Evolutionary conservation across 495 filamentous ascomycete genomes (phyloP).

Genomic region (Tetracladium marchalianum): DNA sequence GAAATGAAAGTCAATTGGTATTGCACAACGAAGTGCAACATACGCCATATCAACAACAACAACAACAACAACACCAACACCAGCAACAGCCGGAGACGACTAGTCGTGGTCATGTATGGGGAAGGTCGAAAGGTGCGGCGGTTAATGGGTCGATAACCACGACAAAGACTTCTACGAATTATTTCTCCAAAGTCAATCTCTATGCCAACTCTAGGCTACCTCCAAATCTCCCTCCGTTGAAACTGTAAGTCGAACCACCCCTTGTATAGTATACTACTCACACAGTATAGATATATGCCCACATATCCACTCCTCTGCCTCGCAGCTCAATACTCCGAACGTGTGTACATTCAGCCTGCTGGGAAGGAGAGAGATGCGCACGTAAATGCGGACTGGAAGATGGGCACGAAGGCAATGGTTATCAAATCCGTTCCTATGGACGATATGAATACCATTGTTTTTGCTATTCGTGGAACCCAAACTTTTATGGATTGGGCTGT

Average conservation of each 20-base stretch:
- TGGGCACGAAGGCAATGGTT: constrained; percentile 74
- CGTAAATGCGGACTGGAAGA: constrained; percentile 55
- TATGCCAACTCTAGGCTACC: constrained; percentile 75
- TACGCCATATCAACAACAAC: constrained; percentile 12
- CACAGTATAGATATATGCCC: constrained; percentile 42
- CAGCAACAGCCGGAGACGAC: constrained; percentile 13
- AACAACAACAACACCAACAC: constrained; percentile 15
- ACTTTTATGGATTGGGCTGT: constrained; percentile 79
- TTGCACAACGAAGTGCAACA: constrained; percentile 27
- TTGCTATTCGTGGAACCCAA: constrained; percentile 70
- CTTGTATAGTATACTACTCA: constrained; percentile 12
- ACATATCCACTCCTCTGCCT: constrained; percentile 65
- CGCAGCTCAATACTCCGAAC: constrained; percentile 62
- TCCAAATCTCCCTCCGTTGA: constrained; percentile 50
- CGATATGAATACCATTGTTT: constrained; percentile 64
- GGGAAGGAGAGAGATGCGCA: constrained; percentile 51
- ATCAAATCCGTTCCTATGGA: constrained; percentile 70
- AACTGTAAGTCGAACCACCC: constrained; percentile 41
- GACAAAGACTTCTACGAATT: constrained; percentile 30
- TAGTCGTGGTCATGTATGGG: constrained; percentile 5
- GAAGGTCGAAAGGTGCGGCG: constrained; percentile 10
- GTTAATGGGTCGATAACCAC: constrained; percentile 14
- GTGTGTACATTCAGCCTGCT: constrained; percentile 55
- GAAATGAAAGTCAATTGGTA: constrained; percentile 51
- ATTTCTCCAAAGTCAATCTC: constrained; percentile 67